phyloP scores from a whole-genome alignment of 2,329 filamentous ascomycete genomes.

The Thielaviopsis euricoi region DNA sequence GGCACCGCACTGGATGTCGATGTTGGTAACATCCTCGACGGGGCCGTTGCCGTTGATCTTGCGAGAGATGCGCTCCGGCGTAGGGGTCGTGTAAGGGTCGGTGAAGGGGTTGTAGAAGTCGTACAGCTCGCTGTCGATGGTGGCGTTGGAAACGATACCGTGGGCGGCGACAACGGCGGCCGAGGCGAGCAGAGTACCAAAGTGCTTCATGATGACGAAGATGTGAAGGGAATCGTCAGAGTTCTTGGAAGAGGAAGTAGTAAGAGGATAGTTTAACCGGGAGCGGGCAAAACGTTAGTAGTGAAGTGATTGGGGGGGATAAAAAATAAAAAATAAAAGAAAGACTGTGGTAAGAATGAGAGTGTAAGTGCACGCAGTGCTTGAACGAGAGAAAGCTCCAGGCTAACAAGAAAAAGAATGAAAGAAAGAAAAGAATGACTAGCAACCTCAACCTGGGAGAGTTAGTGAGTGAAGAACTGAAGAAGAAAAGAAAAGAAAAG shows the following conservation, averaged over 20 bases:
- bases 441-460: constrained; percentile 3
- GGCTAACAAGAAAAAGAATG: constrained; percentile 4
- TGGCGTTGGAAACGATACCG: constrained; percentile 30
- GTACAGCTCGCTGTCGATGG: constrained; percentile 23
- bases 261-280: not conserved
- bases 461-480: constrained; percentile 1
- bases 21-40: constrained; percentile 32
- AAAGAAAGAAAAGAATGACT: constrained; percentile 9
- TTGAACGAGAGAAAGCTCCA: constrained; percentile 10
- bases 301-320: no score
- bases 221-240: not conserved
- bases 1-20: constrained; percentile 38
- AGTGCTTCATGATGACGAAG: constrained; percentile 9
- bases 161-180: constrained; percentile 29
- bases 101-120: constrained; percentile 22
- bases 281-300: not conserved
- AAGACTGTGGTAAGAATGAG: not conserved
- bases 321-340: not conserved
- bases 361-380: constrained; percentile 10
- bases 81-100: constrained; percentile 28
- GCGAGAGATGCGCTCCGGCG: constrained; percentile 37
- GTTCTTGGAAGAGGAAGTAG: not conserved
- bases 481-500: not conserved
- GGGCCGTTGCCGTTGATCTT: constrained; percentile 41
- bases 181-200: constrained; percentile 2